Percentiles rank a stretch among this genome's conserved stretches.
Evolutionary conservation across 176 grass and related monocot genomes (phyloP).

Genomic region (Poa annua): DNA sequence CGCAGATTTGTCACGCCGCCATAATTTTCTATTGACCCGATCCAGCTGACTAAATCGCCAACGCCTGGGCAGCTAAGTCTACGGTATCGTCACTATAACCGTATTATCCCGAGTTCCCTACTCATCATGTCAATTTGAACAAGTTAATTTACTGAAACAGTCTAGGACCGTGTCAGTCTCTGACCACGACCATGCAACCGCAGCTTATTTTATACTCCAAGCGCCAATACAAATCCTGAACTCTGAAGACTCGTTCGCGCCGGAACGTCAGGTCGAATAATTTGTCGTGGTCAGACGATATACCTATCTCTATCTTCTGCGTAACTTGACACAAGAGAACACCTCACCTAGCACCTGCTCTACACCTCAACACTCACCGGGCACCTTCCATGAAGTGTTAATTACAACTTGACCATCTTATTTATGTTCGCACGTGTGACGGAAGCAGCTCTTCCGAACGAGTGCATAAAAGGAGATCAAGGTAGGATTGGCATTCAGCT

Average conservation of each 20-base stretch:
- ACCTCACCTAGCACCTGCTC: constrained; percentile 6
- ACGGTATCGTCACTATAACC: background rate
- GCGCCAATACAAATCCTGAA: background rate
- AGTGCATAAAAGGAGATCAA: constrained; percentile 33
- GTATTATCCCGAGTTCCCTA: constrained; percentile 7
- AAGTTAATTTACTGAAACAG: constrained; percentile 1
- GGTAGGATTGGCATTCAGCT: background rate
- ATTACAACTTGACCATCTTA: background rate
- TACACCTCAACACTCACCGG: background rate
- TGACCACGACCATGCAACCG: constrained; percentile 14
- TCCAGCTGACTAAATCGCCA: constrained; percentile 40
- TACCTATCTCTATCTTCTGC: background rate
- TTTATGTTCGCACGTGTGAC: constrained; percentile 18
- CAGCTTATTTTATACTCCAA: background rate
- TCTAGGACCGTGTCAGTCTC: background rate
- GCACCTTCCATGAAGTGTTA: constrained; percentile 23
- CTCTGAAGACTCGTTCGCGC: constrained; percentile 3
- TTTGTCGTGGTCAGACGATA: background rate
- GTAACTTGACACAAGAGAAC: constrained; percentile 25
- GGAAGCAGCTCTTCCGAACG: constrained; percentile 22
- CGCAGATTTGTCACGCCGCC: background rate
- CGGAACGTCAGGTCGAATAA: constrained; percentile 9
- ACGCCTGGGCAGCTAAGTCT: constrained; percentile 15
- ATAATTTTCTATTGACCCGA: background rate
- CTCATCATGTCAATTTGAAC: background rate